Evolutionary conservation across 2,329 filamentous ascomycete genomes (phyloP).

Genomic region (Arthrobotrys musiformis): DNA sequence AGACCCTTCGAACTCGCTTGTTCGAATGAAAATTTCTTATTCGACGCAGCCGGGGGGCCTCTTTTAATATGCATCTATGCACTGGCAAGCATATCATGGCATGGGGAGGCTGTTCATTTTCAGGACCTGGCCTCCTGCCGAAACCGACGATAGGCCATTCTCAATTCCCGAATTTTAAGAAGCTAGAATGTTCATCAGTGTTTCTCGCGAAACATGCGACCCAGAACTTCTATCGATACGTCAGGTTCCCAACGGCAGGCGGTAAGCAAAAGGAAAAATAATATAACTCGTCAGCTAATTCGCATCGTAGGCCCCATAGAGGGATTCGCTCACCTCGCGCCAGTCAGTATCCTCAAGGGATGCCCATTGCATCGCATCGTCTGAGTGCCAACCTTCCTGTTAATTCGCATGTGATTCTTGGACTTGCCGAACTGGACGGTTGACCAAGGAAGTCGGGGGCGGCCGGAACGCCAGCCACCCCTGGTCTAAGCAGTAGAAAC

Average conservation of each 20-base stretch:
- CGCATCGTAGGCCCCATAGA: conserved; percentile 38
- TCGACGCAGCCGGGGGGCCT: conserved; percentile 9
- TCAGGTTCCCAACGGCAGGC: conserved; percentile 18
- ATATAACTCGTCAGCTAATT: conserved; percentile 20
- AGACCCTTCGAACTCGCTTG: conserved; percentile 14
- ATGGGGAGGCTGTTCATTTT: conserved; percentile 48
- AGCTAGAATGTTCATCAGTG: conserved; percentile 32
- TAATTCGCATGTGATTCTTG: conserved; percentile 52
- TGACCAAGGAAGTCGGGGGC: conserved; percentile 31
- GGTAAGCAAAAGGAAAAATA: conserved; percentile 8
- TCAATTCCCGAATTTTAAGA: conserved; percentile 29
- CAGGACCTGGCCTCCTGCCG: conserved; percentile 46
- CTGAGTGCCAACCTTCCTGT: conserved; percentile 19
- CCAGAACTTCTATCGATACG: conserved; percentile 51
- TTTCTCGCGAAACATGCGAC: conserved; percentile 41
- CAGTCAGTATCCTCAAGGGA: conserved; percentile 25
- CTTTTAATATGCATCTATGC: conserved; percentile 5
- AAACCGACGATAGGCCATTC: conserved; percentile 29
- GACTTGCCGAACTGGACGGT: conserved; percentile 51
- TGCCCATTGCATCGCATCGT: conserved; percentile 27
- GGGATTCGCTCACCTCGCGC: conserved; percentile 28
- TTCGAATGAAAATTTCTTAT: conserved; percentile 17
- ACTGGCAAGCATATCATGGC: too few relatives aligned
- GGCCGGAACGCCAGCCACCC: conserved; percentile 34
- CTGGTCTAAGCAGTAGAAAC: conserved; percentile 20